A percentile compares a stretch with the other conserved stretches of the same genome.
phyloP scores from a whole-genome alignment of 805 yeast species.

The Blastobotrys mokoenaii region DNA sequence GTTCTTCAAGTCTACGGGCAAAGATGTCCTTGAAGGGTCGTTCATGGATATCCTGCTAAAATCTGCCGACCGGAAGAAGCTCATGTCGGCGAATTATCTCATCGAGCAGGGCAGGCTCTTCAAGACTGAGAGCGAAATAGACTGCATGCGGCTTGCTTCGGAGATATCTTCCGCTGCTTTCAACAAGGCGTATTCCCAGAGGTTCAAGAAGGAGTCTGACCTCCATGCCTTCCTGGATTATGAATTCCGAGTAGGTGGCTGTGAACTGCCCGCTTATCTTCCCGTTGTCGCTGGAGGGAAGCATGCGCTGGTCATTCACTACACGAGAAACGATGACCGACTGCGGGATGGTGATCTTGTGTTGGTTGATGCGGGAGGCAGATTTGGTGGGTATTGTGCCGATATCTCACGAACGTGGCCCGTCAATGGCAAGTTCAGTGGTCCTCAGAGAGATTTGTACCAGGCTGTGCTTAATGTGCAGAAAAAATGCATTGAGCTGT shows the following conservation, averaged over 20 bases:
- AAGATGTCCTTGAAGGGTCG: conserved; percentile 5
- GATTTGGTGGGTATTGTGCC: conserved; percentile 87
- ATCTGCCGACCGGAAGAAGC: conserved; percentile 1
- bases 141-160: conserved; percentile 75
- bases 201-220: conserved; percentile 63
- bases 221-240: conserved; percentile 75
- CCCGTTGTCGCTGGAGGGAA: conserved; percentile 96
- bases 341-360: conserved; percentile 73
- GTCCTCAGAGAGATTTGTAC: conserved; percentile 77
- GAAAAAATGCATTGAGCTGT: conserved; percentile 62
- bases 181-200: conserved; percentile 63
- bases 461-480: conserved; percentile 83
- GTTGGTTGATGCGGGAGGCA: conserved; percentile 91
- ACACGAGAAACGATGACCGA: conserved; percentile 83
- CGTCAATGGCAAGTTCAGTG: conserved; percentile 58
- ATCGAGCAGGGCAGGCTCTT: conserved; percentile 40
- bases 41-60: conserved; percentile 1
- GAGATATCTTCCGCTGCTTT: conserved; percentile 75
- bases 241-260: conserved; percentile 76
- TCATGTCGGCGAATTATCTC: conserved; percentile 14
- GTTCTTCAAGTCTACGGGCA: conserved; percentile 8
- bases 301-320: conserved; percentile 87
- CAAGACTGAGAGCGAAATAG: conserved; percentile 70
- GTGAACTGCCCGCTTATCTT: conserved; percentile 81
- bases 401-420: conserved; percentile 99